A percentile compares a stretch with the other conserved stretches of the same genome.
Evolutionary conservation across 1,139 yeast genomes (phyloP).

Genomic region (Lizanozyma gosingica): DNA sequence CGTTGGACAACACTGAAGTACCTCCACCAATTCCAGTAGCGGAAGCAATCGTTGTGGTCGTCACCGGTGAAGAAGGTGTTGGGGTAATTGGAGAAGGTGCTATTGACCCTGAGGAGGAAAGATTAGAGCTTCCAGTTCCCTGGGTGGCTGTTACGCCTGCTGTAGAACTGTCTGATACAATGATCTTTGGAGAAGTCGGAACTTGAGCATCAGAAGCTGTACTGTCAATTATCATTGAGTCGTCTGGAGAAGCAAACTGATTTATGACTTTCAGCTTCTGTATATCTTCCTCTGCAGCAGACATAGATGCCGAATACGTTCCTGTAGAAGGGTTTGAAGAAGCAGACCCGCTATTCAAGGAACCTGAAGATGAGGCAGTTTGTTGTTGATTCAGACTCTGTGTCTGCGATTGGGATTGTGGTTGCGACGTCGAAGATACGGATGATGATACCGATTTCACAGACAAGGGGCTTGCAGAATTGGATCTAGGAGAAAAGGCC

Average conservation of each 20-base stretch:
- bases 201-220: background rate
- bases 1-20: slow-evolving; percentile 2
- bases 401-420: slow-evolving; percentile 1
- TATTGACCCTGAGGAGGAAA: slow-evolving; percentile 10
- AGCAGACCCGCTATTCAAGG: background rate
- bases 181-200: slow-evolving; percentile 20
- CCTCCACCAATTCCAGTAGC: slow-evolving; percentile 2
- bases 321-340: background rate
- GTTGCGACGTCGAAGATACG: slow-evolving; percentile 6
- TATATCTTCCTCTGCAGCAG: background rate
- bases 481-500: background rate
- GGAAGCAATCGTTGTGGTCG: slow-evolving; percentile 7
- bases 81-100: slow-evolving; percentile 21
- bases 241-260: background rate
- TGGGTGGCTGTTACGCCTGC: slow-evolving; percentile 5
- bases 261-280: background rate
- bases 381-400: too few species aligned
- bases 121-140: slow-evolving; percentile 7
- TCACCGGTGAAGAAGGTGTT: slow-evolving; percentile 22
- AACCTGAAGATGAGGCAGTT: background rate
- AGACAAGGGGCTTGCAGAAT: background rate
- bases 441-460: slow-evolving; percentile 2
- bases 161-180: slow-evolving; percentile 12
- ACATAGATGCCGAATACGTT: background rate
- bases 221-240: background rate